Evolutionary conservation across 352 stramenopile species (phyloP).

Genomic region (Phytophthora colocasiae): DNA sequence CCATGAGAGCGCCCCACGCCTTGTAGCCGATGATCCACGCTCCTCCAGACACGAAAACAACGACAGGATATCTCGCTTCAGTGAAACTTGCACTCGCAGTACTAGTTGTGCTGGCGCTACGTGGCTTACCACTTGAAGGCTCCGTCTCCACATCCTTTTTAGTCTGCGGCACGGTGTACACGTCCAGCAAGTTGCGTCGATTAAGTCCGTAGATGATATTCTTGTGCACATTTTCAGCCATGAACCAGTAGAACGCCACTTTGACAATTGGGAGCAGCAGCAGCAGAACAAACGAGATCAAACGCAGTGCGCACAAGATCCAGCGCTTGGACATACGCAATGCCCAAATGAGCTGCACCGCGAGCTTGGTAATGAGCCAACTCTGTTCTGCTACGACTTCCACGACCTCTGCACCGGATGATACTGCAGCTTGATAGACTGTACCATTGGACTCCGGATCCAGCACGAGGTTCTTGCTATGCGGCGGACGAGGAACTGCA

Average conservation of each 20-base stretch:
- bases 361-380: conserved; percentile 78
- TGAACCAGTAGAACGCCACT: conserved; percentile 68
- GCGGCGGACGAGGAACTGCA: conserved; percentile 32
- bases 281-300: conserved; percentile 70
- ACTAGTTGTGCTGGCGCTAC: conserved; percentile 18
- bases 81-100: conserved; percentile 27
- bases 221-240: conserved; percentile 68
- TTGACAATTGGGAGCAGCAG: conserved; percentile 62
- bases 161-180: conserved; percentile 72
- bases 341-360: conserved; percentile 71
- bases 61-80: conserved; percentile 65
- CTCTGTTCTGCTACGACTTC: conserved; percentile 75
- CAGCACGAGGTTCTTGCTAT: conserved; percentile 58
- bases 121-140: conserved; percentile 19
- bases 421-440: conserved; percentile 59
- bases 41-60: conserved; percentile 92
- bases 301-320: conserved; percentile 70
- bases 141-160: conserved; percentile 14
- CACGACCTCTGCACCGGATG: conserved; percentile 52
- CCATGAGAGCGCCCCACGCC: conserved; percentile 90
- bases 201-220: conserved; percentile 85
- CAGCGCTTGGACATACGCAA: conserved; percentile 74
- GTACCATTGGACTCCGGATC: conserved; percentile 48
- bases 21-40: conserved; percentile 95
- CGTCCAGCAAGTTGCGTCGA: conserved; percentile 82